Conservation (phyloP, 345 rosid genomes). For the Citrus trifoliata region DNA sequence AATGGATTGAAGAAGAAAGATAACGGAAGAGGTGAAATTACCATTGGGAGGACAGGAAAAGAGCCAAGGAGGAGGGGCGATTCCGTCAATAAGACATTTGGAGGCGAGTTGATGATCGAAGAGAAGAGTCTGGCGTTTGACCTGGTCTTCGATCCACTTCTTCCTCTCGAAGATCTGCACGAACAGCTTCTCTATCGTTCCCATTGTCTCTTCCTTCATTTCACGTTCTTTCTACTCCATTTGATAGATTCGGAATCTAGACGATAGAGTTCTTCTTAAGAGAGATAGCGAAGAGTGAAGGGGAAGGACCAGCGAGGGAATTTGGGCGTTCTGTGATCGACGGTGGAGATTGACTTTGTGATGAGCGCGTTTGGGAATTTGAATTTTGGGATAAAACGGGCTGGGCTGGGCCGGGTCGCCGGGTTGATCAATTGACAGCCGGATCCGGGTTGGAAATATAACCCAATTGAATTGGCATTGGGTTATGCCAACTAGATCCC, state of each 20-base stretch:
- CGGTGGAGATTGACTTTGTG: neutral
- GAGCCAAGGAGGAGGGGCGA: conserved; percentile 78
- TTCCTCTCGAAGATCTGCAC: conserved; percentile 69
- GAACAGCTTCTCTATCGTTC: conserved; percentile 58
- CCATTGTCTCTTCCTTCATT: conserved; percentile 9
- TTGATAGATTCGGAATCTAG: conserved; percentile 20
- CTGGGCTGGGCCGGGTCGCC: neutral
- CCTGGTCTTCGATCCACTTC: conserved; percentile 51
- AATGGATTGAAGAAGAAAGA: neutral
- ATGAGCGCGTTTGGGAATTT: conserved; percentile 7
- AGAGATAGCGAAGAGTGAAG: neutral
- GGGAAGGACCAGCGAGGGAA: conserved; percentile 20
- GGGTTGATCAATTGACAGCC: too few relatives aligned
- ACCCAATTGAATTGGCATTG: neutral
- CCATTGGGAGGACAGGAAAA: conserved; percentile 29
- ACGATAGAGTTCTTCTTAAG: neutral
- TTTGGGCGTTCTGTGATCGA: neutral
- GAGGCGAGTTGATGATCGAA: conserved; percentile 75
- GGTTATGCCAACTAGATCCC: too few relatives aligned
- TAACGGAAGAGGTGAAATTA: conserved; percentile 12
- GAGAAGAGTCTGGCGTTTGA: conserved; percentile 54
- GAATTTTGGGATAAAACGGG: neutral
- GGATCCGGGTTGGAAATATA: neutral
- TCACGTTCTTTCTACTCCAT: conserved; percentile 2
- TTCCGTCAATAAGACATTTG: conserved; percentile 59